Conservation (phyloP, 2,329 filamentous ascomycete genomes). For the Penicillium sp. region DNA sequence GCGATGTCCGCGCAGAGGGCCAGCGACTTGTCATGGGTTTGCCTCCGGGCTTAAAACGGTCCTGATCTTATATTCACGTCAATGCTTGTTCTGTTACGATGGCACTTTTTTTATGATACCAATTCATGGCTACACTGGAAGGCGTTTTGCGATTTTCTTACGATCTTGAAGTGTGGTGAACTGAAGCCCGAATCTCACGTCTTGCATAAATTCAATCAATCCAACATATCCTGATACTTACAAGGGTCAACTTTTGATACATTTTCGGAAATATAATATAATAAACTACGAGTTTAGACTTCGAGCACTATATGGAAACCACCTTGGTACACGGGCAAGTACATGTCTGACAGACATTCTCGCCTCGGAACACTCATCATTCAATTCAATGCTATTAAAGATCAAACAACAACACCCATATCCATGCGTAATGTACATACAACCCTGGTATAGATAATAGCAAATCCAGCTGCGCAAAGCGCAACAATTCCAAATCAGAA, state of each 20-base stretch:
- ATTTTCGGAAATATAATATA: not conserved
- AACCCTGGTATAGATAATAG: constrained; percentile 17
- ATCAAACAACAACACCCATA: constrained; percentile 12
- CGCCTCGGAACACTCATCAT: not conserved
- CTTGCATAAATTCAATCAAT: not conserved
- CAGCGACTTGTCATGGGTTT: constrained; percentile 39
- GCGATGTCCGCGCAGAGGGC: constrained; percentile 46
- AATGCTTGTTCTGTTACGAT: constrained; percentile 8
- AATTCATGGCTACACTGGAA: constrained; percentile 22
- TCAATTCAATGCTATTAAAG: constrained; percentile 8
- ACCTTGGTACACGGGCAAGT: not conserved
- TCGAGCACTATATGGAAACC: not conserved
- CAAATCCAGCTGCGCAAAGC: not conserved
- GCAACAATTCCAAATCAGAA: not conserved
- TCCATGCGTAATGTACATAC: constrained; percentile 25
- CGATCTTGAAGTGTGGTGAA: not conserved
- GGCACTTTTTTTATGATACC: constrained; percentile 32
- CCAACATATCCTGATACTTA: not conserved
- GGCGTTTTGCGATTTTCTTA: constrained; percentile 13
- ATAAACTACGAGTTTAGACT: not conserved
- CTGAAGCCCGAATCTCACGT: not conserved
- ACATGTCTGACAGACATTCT: not conserved
- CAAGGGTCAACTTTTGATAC: not conserved
- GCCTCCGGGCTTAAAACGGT: constrained; percentile 35
- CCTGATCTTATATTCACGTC: constrained; percentile 5